These are phyloP conservation scores for Venturia asperata DNA, from an alignment of 2,329 filamentous ascomycete genomes.

Conservation along the genomic window DNA sequence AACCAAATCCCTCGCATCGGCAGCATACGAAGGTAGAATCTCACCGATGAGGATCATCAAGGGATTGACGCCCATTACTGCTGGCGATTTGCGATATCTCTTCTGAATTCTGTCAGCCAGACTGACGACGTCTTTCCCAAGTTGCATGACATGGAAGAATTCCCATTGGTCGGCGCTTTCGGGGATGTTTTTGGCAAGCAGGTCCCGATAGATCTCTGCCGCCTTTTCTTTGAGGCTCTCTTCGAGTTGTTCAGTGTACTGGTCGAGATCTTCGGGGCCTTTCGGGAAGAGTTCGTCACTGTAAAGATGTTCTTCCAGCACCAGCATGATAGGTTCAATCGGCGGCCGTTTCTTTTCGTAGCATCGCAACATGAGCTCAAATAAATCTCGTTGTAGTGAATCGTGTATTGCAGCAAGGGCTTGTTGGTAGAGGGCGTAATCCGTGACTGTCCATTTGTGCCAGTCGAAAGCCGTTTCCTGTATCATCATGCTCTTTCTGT, in stretches of 20 bases:
- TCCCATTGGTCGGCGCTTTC: slow-evolving; percentile 78
- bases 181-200: slow-evolving; percentile 74
- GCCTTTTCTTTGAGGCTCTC: slow-evolving; percentile 68
- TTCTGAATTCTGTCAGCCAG: slow-evolving; percentile 86
- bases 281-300: slow-evolving; percentile 68
- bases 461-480: slow-evolving; percentile 42
- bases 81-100: slow-evolving; percentile 78
- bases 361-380: slow-evolving; percentile 76
- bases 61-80: slow-evolving; percentile 71
- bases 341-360: slow-evolving; percentile 83
- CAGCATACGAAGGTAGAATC: slow-evolving; percentile 82
- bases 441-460: slow-evolving; percentile 44
- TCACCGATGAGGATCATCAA: slow-evolving; percentile 70
- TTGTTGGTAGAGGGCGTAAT: slow-evolving; percentile 59
- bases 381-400: slow-evolving; percentile 76
- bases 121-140: slow-evolving; percentile 79
- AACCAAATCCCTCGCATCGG: slow-evolving; percentile 80
- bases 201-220: slow-evolving; percentile 67
- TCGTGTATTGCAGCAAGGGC: slow-evolving; percentile 71
- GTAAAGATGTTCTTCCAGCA: slow-evolving; percentile 77
- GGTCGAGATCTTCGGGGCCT: slow-evolving; percentile 60
- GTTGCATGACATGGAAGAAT: slow-evolving; percentile 80
- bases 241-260: slow-evolving; percentile 66
- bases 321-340: slow-evolving; percentile 69
- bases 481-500: slow-evolving; percentile 43